Conservation (phyloP, 768 basidiomycete genomes). For the Leccinum uliginosum region DNA sequence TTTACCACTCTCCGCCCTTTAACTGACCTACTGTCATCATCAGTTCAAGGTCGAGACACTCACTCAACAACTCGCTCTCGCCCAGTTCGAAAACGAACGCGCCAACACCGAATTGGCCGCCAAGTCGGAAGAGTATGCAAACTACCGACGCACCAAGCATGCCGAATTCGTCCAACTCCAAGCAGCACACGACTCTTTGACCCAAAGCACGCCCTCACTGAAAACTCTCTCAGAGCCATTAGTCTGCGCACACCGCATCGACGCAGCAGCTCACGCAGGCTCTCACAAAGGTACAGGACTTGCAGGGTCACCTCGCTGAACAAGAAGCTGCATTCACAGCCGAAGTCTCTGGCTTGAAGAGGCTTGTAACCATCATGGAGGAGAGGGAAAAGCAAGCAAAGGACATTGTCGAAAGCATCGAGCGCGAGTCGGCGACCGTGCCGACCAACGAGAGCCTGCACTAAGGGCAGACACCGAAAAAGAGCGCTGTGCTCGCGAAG, state of each 20-base stretch:
- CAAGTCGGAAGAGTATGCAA: constrained; percentile 80
- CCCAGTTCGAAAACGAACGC: constrained; percentile 73
- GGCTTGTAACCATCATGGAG: constrained; percentile 82
- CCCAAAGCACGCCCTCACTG: constrained; percentile 61
- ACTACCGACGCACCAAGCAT: constrained; percentile 77
- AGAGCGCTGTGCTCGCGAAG: constrained; percentile 65
- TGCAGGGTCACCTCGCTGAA: constrained; percentile 76
- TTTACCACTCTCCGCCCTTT: background rate
- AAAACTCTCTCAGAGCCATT: constrained; percentile 66
- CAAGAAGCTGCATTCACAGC: constrained; percentile 79
- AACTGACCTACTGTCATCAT: background rate
- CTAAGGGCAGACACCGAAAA: constrained; percentile 68
- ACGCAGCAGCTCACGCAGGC: constrained; percentile 75
- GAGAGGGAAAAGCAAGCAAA: constrained; percentile 83
- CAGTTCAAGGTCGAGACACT: constrained; percentile 87
- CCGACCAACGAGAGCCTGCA: constrained; percentile 60
- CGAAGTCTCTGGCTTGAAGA: constrained; percentile 69
- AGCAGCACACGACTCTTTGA: constrained; percentile 67
- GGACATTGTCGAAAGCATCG: constrained; percentile 75
- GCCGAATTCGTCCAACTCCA: constrained; percentile 74
- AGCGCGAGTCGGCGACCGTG: constrained; percentile 71
- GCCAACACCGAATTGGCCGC: constrained; percentile 62
- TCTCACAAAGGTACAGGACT: constrained; percentile 66
- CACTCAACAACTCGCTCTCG: constrained; percentile 73
- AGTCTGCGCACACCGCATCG: constrained; percentile 67